Evolutionary conservation across 1,284 basidiomycete genomes (phyloP).

Genomic region (Heterobasidion parviporum): DNA sequence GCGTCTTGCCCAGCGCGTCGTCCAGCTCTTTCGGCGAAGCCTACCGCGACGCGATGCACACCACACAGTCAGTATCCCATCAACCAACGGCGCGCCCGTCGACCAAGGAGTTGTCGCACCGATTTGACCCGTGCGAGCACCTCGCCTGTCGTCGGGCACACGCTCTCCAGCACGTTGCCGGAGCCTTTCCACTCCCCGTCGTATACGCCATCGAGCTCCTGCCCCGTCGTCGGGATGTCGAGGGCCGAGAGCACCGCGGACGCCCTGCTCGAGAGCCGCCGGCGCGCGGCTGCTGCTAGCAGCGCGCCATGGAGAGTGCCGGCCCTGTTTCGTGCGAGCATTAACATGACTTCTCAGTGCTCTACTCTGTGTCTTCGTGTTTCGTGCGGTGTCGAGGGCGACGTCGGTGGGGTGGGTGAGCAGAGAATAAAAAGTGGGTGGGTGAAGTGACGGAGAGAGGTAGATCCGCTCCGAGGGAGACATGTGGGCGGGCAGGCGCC

Average conservation of each 20-base stretch:
- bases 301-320: neutral
- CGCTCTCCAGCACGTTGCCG: constrained; percentile 58
- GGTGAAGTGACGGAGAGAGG: too few relatives aligned
- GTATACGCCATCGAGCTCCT: constrained; percentile 63
- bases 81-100: neutral
- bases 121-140: constrained; percentile 60
- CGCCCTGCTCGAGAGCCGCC: constrained; percentile 61
- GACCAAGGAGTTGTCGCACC: constrained; percentile 21
- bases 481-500: too few relatives aligned
- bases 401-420: too few relatives aligned
- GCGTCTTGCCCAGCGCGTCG: constrained; percentile 50
- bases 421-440: too few relatives aligned
- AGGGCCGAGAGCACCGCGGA: constrained; percentile 54
- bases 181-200: constrained; percentile 74
- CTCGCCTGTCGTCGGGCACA: constrained; percentile 75
- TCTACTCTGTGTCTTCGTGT: too few relatives aligned
- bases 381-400: too few relatives aligned
- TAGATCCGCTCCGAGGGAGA: too few relatives aligned
- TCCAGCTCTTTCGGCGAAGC: constrained; percentile 66
- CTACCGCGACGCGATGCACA: constrained; percentile 18
- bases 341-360: neutral
- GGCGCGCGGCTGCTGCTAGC: neutral
- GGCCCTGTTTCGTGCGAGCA: neutral
- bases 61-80: neutral
- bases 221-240: constrained; percentile 42